Base-by-base conservation (phyloP, 148 eudicot genomes). In the Bassia scoparia region DNA sequence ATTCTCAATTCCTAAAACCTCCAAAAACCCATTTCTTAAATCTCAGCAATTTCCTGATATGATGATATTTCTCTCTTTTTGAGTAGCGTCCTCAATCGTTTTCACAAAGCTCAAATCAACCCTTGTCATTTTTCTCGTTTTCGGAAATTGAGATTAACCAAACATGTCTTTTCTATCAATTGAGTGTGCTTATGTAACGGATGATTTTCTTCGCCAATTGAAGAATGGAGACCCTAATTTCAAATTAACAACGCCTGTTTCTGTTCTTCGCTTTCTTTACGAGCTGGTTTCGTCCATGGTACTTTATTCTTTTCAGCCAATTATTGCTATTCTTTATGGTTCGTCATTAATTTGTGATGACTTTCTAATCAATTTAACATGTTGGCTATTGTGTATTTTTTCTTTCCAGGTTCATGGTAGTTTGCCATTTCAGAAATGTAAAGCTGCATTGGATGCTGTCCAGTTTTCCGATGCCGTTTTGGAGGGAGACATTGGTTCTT, bases 281-380 rank as follows among this genome's bases (percentile, higher is more conserved):
- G 96, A 95, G 79, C 99, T 95, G 27, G 87, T 85, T 63, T 90
- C 81, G 84, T 71, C 83, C n/a, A 68, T 90, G 88, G 99, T 95
- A 37, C 0, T 61, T 17, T 33, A 15, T 69, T 56, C 18, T 20
- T 66, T 41, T 27, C 6, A 24, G 52, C 24, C 0, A 12, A 48
- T n/a, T 21, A 1, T 0, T 30, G n/a, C 20, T 30, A 72, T 69
- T 33, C 24, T 34, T 4, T 23, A 23, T 15, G 33, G 9, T 5
- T 34, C 12, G 24, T 72, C 16, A 7, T 26, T 29, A 6, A 48
- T 6, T 37, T 58, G 48, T 18, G 60, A 43, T 56, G n/a, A n/a
- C 23, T 67, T 48, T 48, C 15, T 30, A 23, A 21, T 38, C 37
- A 30, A 5, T 79, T 78, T 27, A 13, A 24, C 3, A 44, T 43